Base-by-base conservation (phyloP, 2,329 filamentous ascomycete genomes). In the Gnomoniopsis sp. region DNA sequence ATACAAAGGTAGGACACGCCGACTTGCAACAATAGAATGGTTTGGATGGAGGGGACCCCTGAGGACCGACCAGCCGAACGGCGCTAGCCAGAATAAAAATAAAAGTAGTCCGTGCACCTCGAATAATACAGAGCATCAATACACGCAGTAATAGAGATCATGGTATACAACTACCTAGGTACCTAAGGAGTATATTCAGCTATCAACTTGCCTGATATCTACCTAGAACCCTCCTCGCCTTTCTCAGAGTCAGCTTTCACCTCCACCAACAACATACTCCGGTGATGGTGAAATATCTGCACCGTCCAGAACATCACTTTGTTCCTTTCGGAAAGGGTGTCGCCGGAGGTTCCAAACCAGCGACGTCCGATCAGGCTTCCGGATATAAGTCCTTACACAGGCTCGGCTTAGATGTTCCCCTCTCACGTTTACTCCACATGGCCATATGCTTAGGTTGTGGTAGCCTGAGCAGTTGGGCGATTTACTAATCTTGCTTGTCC, bases 1-100 rank as follows among this genome's bases (percentile, higher is more conserved):
- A 49, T 56, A 56, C 54, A 50, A 56, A 36, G 48, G 54, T 56
- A 33, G 54, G 54, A 22, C 33, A 56, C 54, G 54, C 50, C 38
- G 19, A 44, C 19, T 17, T 41, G 22, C 44, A 43, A 46, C 19
- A 14, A n/a, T n/a, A n/a, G n/a, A 23, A 19, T 19, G 48, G 44
- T 22, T 38, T 33, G 33, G 21, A 36, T 22, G 30, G 38, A 41
- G 11, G 23, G 33, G 14, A 38, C 22, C 43, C 53, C 46, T 41
- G 36, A 34, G 47, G 17, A 21, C 26, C 26, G 26, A 30, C 26
- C 8, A 30, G 26, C 26, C 26, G 26, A 30, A 8, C 8, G 4
- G 26, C 26, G 8, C 26, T 30, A 30, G 26, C 26, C 26, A 30
- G 4, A 30, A 8, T n/a, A n/a, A n/a, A n/a, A n/a, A n/a, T n/a